Conservation (phyloP, 805 yeast species). For the Hemisphaericaspora nanyangensis region DNA sequence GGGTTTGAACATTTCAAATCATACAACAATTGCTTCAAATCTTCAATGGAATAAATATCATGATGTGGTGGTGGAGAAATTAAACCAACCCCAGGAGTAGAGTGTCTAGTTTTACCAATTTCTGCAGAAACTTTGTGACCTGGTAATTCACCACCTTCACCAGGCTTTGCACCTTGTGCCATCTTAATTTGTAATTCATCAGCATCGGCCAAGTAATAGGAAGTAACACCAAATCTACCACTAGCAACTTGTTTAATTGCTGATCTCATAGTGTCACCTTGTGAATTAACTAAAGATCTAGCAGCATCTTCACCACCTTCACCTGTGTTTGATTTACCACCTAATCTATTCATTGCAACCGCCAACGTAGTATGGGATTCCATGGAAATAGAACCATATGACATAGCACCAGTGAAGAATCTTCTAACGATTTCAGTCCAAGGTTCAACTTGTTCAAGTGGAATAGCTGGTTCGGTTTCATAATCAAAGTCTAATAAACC, state of each 20-base stretch:
- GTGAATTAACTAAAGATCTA: conserved; percentile 70
- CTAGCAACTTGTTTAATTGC: conserved; percentile 97
- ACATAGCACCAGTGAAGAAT: conserved; percentile 99
- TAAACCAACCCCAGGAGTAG: conserved; percentile 94
- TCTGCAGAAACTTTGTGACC: conserved; percentile 85
- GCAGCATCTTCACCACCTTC: conserved; percentile 99
- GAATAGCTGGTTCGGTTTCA: conserved; percentile 67
- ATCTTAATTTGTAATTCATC: conserved; percentile 96
- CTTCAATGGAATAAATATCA: conserved; percentile 97
- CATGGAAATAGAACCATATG: conserved; percentile 97
- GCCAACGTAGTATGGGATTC: conserved; percentile 98
- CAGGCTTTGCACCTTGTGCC: conserved; percentile 99
- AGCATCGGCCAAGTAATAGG: conserved; percentile 90
- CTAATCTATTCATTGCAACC: conserved; percentile 96
- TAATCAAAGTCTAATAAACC: conserved; percentile 91
- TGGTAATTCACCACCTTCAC: conserved; percentile 99
- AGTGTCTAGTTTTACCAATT: conserved; percentile 93
- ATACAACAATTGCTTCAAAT: conserved; percentile 91
- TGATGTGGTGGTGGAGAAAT: conserved; percentile 99
- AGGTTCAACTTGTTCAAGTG: conserved; percentile 97
- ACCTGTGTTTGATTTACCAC: conserved; percentile 97
- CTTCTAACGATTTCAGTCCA: conserved; percentile 99
- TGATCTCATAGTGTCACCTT: conserved; percentile 98
- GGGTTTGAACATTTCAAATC: conserved; percentile 97
- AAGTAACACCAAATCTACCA: conserved; percentile 97